Evolutionary conservation across 1,139 yeast species (phyloP).

Genomic region (Hemisphaericaspora xylofermentans): DNA sequence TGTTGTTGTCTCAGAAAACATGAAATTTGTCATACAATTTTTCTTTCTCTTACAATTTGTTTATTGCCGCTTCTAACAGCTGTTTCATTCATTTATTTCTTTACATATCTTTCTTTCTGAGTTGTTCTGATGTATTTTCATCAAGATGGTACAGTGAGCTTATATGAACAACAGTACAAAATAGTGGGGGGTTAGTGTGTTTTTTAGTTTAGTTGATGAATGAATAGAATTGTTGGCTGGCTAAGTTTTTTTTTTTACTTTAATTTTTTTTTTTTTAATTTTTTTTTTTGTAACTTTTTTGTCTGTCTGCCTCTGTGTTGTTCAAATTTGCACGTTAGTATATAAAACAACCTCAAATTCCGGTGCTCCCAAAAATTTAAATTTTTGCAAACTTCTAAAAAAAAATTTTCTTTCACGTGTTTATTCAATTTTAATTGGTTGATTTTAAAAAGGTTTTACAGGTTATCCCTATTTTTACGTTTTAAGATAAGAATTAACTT

Average conservation of each 20-base stretch:
- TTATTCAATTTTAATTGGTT: neutral
- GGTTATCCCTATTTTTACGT: neutral
- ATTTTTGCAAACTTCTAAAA: neutral
- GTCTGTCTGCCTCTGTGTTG: neutral
- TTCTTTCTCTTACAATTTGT: too few species aligned
- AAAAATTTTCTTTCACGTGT: neutral
- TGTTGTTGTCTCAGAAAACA: too few species aligned
- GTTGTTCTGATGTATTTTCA: too few species aligned
- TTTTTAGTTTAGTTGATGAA: too few species aligned
- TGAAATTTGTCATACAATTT: too few species aligned
- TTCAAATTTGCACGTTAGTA: neutral
- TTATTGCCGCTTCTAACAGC: too few species aligned
- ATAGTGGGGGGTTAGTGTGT: too few species aligned
- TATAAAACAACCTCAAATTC: neutral
- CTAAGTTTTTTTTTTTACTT: neutral
- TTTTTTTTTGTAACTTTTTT: neutral
- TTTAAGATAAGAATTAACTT: neutral
- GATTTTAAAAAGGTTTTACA: constrained; percentile 1
- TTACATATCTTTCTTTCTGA: too few species aligned
- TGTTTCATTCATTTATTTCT: too few species aligned
- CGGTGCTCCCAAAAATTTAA: neutral
- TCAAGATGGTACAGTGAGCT: too few species aligned
- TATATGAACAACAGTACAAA: too few species aligned
- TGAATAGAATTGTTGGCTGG: neutral
- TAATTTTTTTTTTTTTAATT: neutral